A percentile compares a stretch with the other conserved stretches of the same genome.
These are phyloP conservation scores for Cladorrhinum sp. DNA, from an alignment of 2,329 filamentous ascomycete genomes.

Conservation along the genomic window DNA sequence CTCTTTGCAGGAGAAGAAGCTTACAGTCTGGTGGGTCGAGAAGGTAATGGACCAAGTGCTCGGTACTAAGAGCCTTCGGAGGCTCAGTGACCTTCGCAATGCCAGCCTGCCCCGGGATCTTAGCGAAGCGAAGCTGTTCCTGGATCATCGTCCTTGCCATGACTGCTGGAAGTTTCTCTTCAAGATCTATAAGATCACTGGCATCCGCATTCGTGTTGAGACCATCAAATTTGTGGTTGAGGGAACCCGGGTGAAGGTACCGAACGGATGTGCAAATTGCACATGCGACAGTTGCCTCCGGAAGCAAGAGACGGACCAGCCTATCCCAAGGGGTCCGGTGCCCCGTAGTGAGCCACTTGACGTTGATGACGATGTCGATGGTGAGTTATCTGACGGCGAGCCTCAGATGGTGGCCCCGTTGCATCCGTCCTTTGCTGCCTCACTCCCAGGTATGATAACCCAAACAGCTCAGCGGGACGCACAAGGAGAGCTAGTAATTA, in stretches of 20 bases:
- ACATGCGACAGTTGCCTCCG: not conserved
- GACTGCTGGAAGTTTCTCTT: slow-evolving; percentile 17
- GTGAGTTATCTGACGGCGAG: not conserved
- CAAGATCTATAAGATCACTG: not conserved
- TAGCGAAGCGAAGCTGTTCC: slow-evolving; percentile 4
- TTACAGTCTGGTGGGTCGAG: slow-evolving; percentile 17
- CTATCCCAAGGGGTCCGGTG: not conserved
- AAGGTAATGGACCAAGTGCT: slow-evolving; percentile 10
- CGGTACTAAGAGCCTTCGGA: slow-evolving; percentile 4
- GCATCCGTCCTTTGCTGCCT: not conserved
- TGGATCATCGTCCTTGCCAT: slow-evolving; percentile 19
- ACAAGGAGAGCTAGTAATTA: not conserved
- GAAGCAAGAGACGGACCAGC: not conserved
- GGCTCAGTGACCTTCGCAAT: slow-evolving; percentile 9
- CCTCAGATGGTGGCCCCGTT: not conserved
- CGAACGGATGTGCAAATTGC: not conserved
- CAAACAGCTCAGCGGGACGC: not conserved
- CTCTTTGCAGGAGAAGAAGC: slow-evolving; percentile 21
- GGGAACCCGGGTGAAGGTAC: not conserved
- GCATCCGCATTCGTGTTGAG: not conserved
- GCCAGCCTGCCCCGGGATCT: not conserved
- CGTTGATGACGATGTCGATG: not conserved
- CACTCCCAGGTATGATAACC: not conserved
- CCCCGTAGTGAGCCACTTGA: not conserved
- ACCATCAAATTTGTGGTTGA: not conserved